Conservation (phyloP, 768 basidiomycete genomes). For the Vishniacozyma victoriae region DNA sequence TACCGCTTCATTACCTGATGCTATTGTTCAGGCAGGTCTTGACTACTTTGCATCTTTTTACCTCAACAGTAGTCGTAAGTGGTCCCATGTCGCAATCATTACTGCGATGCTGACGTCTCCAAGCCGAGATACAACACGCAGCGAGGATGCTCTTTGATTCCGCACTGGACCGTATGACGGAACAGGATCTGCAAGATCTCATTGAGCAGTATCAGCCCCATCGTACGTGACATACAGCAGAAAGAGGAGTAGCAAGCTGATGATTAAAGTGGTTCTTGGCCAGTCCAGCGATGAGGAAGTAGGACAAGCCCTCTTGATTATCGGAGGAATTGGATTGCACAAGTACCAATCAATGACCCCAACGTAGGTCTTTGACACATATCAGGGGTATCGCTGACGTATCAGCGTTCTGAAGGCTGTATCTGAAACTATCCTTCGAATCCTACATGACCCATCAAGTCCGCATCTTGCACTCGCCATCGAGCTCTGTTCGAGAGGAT, state of each 20-base stretch:
- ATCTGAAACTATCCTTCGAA: slow-evolving; percentile 71
- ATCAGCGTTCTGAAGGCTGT: slow-evolving; percentile 72
- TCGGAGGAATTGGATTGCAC: slow-evolving; percentile 75
- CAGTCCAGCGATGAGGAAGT: slow-evolving; percentile 50
- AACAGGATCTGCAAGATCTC: slow-evolving; percentile 58
- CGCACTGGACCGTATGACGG: slow-evolving; percentile 60
- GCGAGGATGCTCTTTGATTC: slow-evolving; percentile 74
- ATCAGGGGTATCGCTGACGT: neutral
- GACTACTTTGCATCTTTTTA: slow-evolving; percentile 67
- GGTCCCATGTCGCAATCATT: neutral
- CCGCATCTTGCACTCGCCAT: slow-evolving; percentile 67
- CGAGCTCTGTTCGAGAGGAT: slow-evolving; percentile 84
- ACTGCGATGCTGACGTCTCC: slow-evolving; percentile 2
- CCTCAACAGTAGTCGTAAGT: slow-evolving; percentile 67
- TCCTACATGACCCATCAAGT: slow-evolving; percentile 63
- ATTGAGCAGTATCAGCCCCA: slow-evolving; percentile 51
- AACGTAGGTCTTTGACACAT: slow-evolving; percentile 51
- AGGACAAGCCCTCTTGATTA: slow-evolving; percentile 69
- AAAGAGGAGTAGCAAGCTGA: too few relatives aligned
- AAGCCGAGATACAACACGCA: slow-evolving; percentile 70
- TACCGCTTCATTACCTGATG: slow-evolving; percentile 60
- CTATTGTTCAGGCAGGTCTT: slow-evolving; percentile 63
- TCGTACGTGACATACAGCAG: slow-evolving; percentile 11
- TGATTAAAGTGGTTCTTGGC: neutral
- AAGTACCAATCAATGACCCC: slow-evolving; percentile 70